Evolutionary conservation across 257 asterid species (phyloP).

Genomic region (Solanum etuberosum): DNA sequence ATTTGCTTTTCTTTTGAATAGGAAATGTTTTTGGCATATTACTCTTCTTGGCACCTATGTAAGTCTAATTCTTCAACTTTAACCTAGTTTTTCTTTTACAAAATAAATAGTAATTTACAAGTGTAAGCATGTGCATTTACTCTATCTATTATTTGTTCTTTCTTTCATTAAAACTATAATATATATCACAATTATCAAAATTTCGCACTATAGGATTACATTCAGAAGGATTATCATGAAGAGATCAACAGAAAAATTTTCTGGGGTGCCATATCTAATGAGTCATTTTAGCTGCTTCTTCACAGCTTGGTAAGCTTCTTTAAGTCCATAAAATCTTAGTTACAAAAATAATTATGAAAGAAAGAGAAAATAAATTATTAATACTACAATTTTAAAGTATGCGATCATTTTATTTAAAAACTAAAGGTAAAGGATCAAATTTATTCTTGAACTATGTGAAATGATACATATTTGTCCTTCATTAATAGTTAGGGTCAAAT

Average conservation of each 20-base stretch:
- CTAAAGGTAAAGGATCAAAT: no score
- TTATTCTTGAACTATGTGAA: no score
- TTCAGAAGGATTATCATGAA: conserved; percentile 45
- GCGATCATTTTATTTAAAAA: no score
- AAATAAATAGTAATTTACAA: no score
- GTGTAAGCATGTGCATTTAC: neutral
- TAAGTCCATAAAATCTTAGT: no score
- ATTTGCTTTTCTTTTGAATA: neutral
- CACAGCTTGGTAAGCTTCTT: conserved; percentile 29
- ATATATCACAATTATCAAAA: neutral
- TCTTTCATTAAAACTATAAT: no score
- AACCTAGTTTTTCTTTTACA: neutral
- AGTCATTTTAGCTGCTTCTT: conserved; percentile 52
- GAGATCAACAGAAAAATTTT: conserved; percentile 49
- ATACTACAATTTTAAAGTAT: no score
- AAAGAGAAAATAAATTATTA: no score
- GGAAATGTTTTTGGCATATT: conserved; percentile 70
- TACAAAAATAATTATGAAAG: no score
- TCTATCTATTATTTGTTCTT: neutral
- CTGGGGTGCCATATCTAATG: conserved; percentile 56
- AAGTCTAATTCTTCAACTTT: conserved; percentile 1
- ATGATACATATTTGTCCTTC: no score
- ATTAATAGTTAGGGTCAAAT: no score
- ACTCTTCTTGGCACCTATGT: conserved; percentile 74
- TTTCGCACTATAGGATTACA: conserved; percentile 23